phyloP scores from a whole-genome alignment of 1,139 yeast species.

The Zhuliangozyma blackwelliae region DNA sequence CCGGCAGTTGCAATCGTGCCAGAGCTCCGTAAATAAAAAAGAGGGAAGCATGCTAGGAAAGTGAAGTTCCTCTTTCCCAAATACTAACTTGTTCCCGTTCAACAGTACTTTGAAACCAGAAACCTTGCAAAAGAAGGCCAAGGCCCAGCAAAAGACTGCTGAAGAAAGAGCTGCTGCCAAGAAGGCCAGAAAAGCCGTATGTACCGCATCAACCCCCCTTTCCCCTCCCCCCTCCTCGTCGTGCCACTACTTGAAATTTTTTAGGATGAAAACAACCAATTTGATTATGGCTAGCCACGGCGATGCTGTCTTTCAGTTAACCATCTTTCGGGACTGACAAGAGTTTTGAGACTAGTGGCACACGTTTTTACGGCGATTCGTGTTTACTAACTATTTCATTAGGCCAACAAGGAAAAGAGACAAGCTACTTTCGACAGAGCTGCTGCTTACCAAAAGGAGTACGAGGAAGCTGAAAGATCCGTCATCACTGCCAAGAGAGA shows the following conservation, averaged over 20 bases:
- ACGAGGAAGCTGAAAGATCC: constrained; percentile 92
- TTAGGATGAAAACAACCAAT: constrained; percentile 63
- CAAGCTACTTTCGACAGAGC: constrained; percentile 94
- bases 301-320: constrained; percentile 93
- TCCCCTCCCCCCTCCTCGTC: constrained; percentile 1
- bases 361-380: background rate
- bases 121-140: constrained; percentile 91
- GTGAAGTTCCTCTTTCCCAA: constrained; percentile 2
- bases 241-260: constrained; percentile 17
- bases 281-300: constrained; percentile 74
- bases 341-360: constrained; percentile 1
- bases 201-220: constrained; percentile 30
- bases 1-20: constrained; percentile 19
- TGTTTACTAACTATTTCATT: constrained; percentile 33
- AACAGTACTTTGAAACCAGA: constrained; percentile 62
- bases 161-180: constrained; percentile 86
- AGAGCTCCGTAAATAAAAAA: background rate
- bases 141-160: constrained; percentile 83
- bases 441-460: constrained; percentile 97
- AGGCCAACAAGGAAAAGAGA: constrained; percentile 91
- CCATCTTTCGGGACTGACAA: constrained; percentile 99
- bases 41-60: constrained; percentile 14
- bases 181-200: constrained; percentile 84
- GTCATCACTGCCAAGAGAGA: constrained; percentile 90
- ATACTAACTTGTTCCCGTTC: constrained; percentile 33